Percentiles rank a stretch among this genome's conserved stretches.
Conservation (phyloP, 352 stramenopile species). For the Elongisporangium senticosum region DNA sequence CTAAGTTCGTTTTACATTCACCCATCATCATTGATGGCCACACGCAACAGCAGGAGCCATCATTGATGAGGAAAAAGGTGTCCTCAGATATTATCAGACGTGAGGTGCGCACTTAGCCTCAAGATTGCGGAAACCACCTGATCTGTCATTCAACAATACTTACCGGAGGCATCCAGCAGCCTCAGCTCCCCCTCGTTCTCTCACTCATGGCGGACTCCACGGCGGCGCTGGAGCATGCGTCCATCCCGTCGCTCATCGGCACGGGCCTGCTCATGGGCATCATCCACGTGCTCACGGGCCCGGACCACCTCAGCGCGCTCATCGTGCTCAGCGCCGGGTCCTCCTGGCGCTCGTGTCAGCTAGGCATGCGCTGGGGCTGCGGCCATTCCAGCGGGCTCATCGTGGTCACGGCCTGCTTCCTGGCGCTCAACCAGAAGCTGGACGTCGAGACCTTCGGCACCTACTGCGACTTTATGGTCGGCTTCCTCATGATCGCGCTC, state of each 20-base stretch:
- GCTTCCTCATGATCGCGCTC: slow-evolving; percentile 64
- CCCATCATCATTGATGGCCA: no score
- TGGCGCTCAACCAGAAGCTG: slow-evolving; percentile 41
- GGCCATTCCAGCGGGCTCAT: slow-evolving; percentile 84
- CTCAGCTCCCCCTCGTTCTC: no score
- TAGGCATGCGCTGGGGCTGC: slow-evolving; percentile 85
- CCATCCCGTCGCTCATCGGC: slow-evolving; percentile 17
- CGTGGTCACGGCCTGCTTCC: slow-evolving; percentile 52
- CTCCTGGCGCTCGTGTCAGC: slow-evolving; percentile 59
- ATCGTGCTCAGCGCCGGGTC: slow-evolving; percentile 80
- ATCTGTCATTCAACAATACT: no score
- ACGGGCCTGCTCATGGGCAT: slow-evolving; percentile 40
- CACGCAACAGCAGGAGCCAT: no score
- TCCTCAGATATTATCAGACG: no score
- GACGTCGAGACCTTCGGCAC: slow-evolving; percentile 44
- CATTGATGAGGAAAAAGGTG: no score
- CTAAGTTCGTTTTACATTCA: no score
- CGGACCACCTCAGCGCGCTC: slow-evolving; percentile 86
- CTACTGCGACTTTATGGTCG: slow-evolving; percentile 68
- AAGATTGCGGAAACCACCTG: no score
- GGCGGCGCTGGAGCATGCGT: slow-evolving; percentile 29
- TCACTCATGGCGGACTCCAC: slow-evolving; percentile 16
- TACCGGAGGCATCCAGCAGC: no score
- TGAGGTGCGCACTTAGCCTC: no score
- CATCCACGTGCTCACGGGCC: slow-evolving; percentile 59